These are phyloP conservation scores for Platanthera zijinensis DNA, from an alignment of 106 monocot genomes.

Conservation along the genomic window DNA sequence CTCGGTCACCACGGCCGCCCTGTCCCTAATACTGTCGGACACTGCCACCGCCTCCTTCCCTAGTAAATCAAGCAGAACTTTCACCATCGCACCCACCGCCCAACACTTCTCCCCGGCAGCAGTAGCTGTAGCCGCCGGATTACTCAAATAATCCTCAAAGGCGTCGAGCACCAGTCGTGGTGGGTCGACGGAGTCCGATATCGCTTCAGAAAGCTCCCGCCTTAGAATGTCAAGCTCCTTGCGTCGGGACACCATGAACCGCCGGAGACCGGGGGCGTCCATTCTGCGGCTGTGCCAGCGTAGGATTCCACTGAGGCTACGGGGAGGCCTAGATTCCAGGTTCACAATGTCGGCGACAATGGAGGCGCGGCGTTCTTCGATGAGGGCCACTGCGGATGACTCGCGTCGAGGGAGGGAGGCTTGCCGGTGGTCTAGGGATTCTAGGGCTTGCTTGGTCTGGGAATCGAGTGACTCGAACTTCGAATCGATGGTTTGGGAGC, in stretches of 20 bases:
- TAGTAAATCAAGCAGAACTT: constrained; percentile 20
- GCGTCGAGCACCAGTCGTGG: constrained; percentile 39
- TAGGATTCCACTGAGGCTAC: constrained; percentile 18
- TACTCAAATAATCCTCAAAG: constrained; percentile 22
- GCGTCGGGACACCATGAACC: constrained; percentile 18
- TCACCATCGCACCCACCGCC: constrained; percentile 35
- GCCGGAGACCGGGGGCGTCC: constrained; percentile 45
- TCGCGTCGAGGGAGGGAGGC: constrained; percentile 30
- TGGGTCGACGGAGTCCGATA: constrained; percentile 26
- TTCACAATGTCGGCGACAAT: constrained; percentile 21
- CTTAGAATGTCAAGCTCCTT: constrained; percentile 23
- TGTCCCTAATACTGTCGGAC: constrained; percentile 25
- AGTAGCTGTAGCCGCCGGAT: background rate
- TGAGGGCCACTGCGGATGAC: constrained; percentile 12
- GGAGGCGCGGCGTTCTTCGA: constrained; percentile 13
- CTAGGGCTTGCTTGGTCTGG: constrained; percentile 19
- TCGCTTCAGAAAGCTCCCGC: constrained; percentile 26
- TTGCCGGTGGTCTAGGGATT: constrained; percentile 22
- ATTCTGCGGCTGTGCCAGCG: constrained; percentile 34
- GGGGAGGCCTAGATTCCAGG: background rate
- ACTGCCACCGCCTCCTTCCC: constrained; percentile 20
- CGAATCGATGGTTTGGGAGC: constrained; percentile 31
- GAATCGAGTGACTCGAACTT: constrained; percentile 17
- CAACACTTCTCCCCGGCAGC: constrained; percentile 13
- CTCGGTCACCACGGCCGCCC: constrained; percentile 23